phyloP scores from a whole-genome alignment of 2,329 filamentous ascomycete species.

The Aspergillus chevalieri region DNA sequence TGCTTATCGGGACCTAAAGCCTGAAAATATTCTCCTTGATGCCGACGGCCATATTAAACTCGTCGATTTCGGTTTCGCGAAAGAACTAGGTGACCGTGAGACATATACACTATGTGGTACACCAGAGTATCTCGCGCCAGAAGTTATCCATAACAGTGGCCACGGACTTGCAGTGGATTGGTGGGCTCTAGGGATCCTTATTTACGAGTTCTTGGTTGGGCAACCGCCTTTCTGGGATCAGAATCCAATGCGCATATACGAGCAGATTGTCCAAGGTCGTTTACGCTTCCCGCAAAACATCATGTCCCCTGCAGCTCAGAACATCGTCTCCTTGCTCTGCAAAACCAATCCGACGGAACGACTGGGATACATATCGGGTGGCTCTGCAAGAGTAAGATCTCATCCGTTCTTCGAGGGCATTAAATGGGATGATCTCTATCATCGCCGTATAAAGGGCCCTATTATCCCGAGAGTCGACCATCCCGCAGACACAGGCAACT shows the following conservation, averaged over 20 bases:
- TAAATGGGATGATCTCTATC: slow-evolving; percentile 59
- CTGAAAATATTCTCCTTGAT: slow-evolving; percentile 62
- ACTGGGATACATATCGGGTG: slow-evolving; percentile 57
- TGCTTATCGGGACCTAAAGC: slow-evolving; percentile 61
- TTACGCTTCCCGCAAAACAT: slow-evolving; percentile 53
- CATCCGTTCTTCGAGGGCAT: slow-evolving; percentile 58
- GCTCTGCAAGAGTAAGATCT: slow-evolving; percentile 52
- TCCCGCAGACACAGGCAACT: slow-evolving; percentile 57
- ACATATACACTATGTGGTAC: slow-evolving; percentile 64
- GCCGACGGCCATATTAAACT: slow-evolving; percentile 60
- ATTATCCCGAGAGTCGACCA: slow-evolving; percentile 57
- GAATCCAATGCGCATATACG: slow-evolving; percentile 64
- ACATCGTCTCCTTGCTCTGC: slow-evolving; percentile 57
- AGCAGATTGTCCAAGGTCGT: slow-evolving; percentile 60
- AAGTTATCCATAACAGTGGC: slow-evolving; percentile 60
- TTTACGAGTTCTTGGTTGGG: slow-evolving; percentile 62
- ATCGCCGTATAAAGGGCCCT: slow-evolving; percentile 54
- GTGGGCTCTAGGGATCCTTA: slow-evolving; percentile 63
- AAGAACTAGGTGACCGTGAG: slow-evolving; percentile 52
- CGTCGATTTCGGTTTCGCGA: slow-evolving; percentile 63
- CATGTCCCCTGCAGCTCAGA: slow-evolving; percentile 54
- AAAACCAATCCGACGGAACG: slow-evolving; percentile 59
- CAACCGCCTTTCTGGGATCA: slow-evolving; percentile 65
- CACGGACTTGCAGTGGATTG: slow-evolving; percentile 62
- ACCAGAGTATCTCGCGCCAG: slow-evolving; percentile 61